These are phyloP conservation scores for Auriscalpium microsporum DNA, from an alignment of 768 basidiomycete genomes.

Conservation along the genomic window DNA sequence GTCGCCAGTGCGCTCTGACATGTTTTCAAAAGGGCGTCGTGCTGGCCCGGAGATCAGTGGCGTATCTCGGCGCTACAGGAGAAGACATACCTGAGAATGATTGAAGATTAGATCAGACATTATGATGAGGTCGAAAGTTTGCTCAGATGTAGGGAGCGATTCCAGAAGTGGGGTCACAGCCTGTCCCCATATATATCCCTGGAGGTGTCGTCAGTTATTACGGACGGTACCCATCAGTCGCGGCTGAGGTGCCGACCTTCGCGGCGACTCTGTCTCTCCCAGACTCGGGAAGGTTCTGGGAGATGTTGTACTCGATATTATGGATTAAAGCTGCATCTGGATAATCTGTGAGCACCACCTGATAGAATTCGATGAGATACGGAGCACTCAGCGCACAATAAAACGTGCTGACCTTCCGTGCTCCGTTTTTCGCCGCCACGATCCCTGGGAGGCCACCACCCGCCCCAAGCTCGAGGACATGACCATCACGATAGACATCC, in stretches of 20 bases:
- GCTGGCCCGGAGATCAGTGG: conserved; percentile 34
- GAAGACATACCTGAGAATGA: conserved; percentile 67
- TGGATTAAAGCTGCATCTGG: conserved; percentile 70
- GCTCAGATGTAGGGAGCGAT: conserved; percentile 15
- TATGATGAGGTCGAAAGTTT: conserved; percentile 70
- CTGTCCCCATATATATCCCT: conserved; percentile 84
- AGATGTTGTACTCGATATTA: conserved; percentile 67
- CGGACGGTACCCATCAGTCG: too few species aligned
- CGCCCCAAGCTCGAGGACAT: conserved; percentile 85
- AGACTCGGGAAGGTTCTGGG: conserved; percentile 37
- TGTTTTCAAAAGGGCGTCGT: conserved; percentile 70
- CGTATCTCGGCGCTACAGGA: not conserved
- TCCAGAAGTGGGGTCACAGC: conserved; percentile 38
- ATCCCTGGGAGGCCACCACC: conserved; percentile 87
- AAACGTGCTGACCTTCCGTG: conserved; percentile 39
- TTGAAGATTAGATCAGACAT: conserved; percentile 93
- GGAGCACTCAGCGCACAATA: not conserved
- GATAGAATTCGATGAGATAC: not conserved
- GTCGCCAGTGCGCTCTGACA: conserved; percentile 40
- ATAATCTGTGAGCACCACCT: conserved; percentile 90
- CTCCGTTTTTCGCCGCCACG: conserved; percentile 62
- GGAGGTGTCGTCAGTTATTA: conserved; percentile 22
- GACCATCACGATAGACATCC: conserved; percentile 34
- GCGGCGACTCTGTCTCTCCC: conserved; percentile 19
- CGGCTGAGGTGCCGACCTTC: conserved; percentile 20